Base-by-base conservation (phyloP, 176 grass and related monocot genomes). In the Lolium perenne region DNA sequence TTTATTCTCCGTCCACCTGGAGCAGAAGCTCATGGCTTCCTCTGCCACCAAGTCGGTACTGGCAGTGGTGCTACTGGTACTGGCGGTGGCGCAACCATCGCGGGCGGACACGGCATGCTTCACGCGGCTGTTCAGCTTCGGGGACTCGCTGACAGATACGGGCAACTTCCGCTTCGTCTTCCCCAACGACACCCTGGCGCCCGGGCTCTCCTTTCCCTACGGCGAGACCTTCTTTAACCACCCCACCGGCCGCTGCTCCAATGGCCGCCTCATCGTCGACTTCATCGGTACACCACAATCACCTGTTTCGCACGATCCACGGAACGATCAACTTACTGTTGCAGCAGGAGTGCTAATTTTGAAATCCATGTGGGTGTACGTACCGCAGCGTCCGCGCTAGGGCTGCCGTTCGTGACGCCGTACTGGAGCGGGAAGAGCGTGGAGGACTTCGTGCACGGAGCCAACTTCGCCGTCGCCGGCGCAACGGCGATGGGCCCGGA, bases 121-220 rank as follows among this genome's bases (percentile, higher is more conserved):
- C 88, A 76, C 41, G 32, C 82, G 87, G 23, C 14, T 97, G 71
- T 87, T 94, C 83, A 82, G 64, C 86, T 97, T 97, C 29, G 94
- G 92, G 29, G 94, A 97, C 80, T 97, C 94, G 8, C 77, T 94
- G 63, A n/a, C 87, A 41, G 94, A 97, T 75, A 97, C 92, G 38
- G 94, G 94, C 32, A 97, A 97, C 85, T 83, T 17, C 38, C 41
- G 56, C 38, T 81, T 76, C 80, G 38, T 77, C 71, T 76, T 23
- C 86, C 48, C 56, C 10, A 65, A 83, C 46, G 38, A 62, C 80
- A 56, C 72, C 32, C 32, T 21, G 76, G 3, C 87, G 76, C 21
- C 10, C 3, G 76, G 73, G 9, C 51, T 48, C 32, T 35, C 32
- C 32, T 35, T 35, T 0, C 91, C 91, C 47, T 95, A 95, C 63